These are phyloP conservation scores for Globisporangium mamillatum DNA, from an alignment of 352 stramenopile genomes.

Conservation along the genomic window DNA sequence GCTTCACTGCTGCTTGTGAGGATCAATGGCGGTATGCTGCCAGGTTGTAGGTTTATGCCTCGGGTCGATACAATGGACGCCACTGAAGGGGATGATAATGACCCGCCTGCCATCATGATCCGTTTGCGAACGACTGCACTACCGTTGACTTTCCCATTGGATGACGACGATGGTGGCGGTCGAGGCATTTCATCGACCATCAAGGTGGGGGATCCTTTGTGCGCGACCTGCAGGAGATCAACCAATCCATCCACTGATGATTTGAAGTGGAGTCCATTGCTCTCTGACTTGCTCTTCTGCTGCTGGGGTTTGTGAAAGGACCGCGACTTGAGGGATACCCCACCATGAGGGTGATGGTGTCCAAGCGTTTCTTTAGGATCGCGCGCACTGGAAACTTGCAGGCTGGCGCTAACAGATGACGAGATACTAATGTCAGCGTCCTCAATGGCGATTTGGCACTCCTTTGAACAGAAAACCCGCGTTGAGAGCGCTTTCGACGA, in stretches of 20 bases:
- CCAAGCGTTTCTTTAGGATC: background rate
- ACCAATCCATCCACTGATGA: conserved; percentile 13
- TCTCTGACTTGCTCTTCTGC: conserved; percentile 8
- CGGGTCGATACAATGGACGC: conserved; percentile 14
- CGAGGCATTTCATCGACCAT: background rate
- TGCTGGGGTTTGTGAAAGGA: conserved; percentile 1
- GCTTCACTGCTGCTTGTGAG: conserved; percentile 11
- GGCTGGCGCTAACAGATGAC: conserved; percentile 26
- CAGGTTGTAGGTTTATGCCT: background rate
- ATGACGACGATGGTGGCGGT: background rate
- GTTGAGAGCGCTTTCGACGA: conserved; percentile 22
- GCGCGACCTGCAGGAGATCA: conserved; percentile 30
- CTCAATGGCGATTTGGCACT: conserved; percentile 37
- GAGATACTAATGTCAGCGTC: conserved; percentile 40
- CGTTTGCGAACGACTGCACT: conserved; percentile 7
- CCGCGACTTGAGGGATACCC: background rate
- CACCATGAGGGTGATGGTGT: background rate
- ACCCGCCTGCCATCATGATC: background rate
- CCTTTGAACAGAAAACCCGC: conserved; percentile 37
- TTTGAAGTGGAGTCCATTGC: background rate
- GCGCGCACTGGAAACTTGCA: conserved; percentile 15
- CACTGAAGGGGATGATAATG: conserved; percentile 6
- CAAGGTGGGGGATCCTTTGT: conserved; percentile 1
- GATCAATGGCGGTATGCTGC: conserved; percentile 4
- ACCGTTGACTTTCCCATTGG: background rate